phyloP scores from a whole-genome alignment of 306 rosid species.

The Carpinus viminea region DNA sequence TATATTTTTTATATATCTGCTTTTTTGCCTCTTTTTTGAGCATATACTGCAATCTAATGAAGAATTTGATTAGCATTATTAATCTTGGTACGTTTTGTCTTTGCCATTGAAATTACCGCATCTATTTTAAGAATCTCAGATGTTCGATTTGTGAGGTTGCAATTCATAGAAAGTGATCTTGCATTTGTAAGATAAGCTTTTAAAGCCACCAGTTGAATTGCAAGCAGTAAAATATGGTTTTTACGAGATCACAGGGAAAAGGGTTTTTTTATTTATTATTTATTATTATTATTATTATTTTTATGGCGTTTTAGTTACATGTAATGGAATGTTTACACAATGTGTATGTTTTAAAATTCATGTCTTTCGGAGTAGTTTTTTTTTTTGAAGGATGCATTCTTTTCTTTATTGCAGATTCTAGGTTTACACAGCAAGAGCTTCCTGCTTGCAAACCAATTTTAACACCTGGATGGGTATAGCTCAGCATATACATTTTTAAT shows the following conservation, averaged over 20 bases:
- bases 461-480: constrained; percentile 80
- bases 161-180: neutral
- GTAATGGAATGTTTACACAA: neutral
- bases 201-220: neutral
- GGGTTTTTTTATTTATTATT: neutral
- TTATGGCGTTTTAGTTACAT: neutral
- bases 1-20: neutral
- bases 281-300: neutral
- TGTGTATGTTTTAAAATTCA: neutral
- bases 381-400: neutral
- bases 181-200: neutral
- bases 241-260: neutral
- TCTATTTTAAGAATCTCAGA: neutral
- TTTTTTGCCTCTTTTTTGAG: neutral
- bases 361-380: neutral
- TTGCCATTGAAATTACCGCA: neutral
- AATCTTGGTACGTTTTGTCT: neutral
- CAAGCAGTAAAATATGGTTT: neutral
- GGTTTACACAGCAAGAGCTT: constrained; percentile 89
- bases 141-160: neutral
- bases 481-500: constrained; percentile 11
- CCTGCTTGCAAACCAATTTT: constrained; percentile 93
- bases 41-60: neutral
- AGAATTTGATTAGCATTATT: too few relatives aligned
- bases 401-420: constrained; percentile 62